phyloP scores from a whole-genome alignment of 306 rosid genomes.

The Cucurbita moschata region DNA sequence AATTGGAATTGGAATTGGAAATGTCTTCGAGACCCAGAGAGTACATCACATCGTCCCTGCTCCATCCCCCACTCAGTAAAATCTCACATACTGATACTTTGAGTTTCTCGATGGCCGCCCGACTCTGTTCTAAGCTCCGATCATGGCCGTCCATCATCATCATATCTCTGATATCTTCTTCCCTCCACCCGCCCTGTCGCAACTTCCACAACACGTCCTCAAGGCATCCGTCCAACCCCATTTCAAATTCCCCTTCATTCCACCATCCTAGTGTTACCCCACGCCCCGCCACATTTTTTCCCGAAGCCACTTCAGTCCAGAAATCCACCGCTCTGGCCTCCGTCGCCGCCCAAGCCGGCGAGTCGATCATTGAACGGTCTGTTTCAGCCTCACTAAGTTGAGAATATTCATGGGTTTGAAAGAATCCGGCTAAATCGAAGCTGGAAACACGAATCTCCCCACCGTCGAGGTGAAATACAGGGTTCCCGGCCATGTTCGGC shows the following conservation, averaged over 20 bases:
- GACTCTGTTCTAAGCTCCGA: background rate
- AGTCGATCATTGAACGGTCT: background rate
- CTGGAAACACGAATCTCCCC: constrained; percentile 32
- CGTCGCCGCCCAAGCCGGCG: constrained; percentile 69
- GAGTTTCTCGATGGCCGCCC: background rate
- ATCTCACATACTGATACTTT: constrained; percentile 16
- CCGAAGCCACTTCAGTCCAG: constrained; percentile 54
- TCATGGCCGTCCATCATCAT: constrained; percentile 33
- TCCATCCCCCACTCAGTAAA: constrained; percentile 83
- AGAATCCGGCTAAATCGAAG: constrained; percentile 46
- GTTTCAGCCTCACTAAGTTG: background rate
- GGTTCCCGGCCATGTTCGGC: constrained; percentile 49
- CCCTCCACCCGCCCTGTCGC: constrained; percentile 78
- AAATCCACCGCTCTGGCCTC: constrained; percentile 25
- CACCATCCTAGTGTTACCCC: constrained; percentile 16
- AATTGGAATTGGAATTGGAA: background rate
- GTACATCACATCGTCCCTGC: constrained; percentile 56
- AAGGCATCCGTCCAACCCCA: constrained; percentile 27
- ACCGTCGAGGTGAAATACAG: constrained; percentile 34
- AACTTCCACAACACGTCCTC: constrained; percentile 37
- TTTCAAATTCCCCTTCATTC: constrained; percentile 14
- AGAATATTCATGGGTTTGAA: constrained; percentile 25
- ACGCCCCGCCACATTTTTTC: constrained; percentile 2
- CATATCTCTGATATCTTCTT: constrained; percentile 74
- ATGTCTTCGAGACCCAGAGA: constrained; percentile 30